Evolutionary conservation across 768 basidiomycete genomes (phyloP).

Genomic region (Crepidotus variabilis): DNA sequence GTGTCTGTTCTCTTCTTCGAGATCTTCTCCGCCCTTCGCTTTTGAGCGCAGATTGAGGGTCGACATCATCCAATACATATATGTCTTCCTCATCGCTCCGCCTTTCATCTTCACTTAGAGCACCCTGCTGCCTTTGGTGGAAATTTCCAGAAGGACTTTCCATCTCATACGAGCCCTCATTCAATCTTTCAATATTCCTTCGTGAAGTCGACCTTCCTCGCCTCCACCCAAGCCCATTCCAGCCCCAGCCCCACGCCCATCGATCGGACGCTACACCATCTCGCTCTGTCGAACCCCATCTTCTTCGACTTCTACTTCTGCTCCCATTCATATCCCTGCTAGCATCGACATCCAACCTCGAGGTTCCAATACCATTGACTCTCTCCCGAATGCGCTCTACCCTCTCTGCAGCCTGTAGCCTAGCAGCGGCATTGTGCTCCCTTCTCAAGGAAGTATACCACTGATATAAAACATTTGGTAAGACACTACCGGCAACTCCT

Average conservation of each 20-base stretch:
- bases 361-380: background rate
- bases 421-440: conserved; percentile 69
- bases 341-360: background rate
- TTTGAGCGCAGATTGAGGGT: background rate
- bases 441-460: conserved; percentile 62
- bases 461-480: conserved; percentile 40
- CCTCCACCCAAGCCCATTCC: conserved; percentile 5
- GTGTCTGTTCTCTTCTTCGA: background rate
- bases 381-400: conserved; percentile 52
- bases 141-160: background rate
- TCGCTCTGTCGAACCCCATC: conserved; percentile 6
- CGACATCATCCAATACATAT: conserved; percentile 9
- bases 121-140: background rate
- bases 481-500: conserved; percentile 17
- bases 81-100: conserved; percentile 15
- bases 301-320: background rate
- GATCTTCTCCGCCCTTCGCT: background rate
- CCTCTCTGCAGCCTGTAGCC: conserved; percentile 66
- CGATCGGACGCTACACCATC: conserved; percentile 35
- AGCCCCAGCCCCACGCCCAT: conserved; percentile 56
- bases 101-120: background rate
- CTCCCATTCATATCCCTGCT: background rate
- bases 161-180: conserved; percentile 18
- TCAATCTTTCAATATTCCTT: conserved; percentile 20
- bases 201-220: conserved; percentile 10